Conservation (phyloP, 805 yeast genomes). For the Metschnikowia noctiluminum region DNA sequence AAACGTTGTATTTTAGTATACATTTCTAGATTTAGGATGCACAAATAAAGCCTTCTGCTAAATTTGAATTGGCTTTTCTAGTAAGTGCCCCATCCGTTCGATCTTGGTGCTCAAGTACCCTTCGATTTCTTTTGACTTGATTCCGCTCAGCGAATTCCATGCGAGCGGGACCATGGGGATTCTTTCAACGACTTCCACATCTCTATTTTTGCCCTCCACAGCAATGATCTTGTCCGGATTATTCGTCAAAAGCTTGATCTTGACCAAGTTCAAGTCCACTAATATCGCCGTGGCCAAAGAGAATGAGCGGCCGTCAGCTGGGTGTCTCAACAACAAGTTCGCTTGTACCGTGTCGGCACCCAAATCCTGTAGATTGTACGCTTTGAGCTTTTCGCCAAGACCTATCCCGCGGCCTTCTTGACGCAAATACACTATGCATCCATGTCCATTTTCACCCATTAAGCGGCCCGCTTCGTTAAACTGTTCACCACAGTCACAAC, state of each 20-base stretch:
- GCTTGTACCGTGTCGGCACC: slow-evolving; percentile 99
- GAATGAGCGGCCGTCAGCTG: slow-evolving; percentile 96
- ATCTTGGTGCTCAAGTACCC: slow-evolving; percentile 92
- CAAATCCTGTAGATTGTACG: slow-evolving; percentile 92
- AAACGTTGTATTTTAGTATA: no score
- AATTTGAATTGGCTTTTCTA: slow-evolving; percentile 45
- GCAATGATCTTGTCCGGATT: slow-evolving; percentile 96
- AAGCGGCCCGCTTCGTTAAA: slow-evolving; percentile 95
- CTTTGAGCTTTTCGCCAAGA: slow-evolving; percentile 94
- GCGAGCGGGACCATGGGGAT: slow-evolving; percentile 97
- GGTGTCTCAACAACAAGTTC: slow-evolving; percentile 85
- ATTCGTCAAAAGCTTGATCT: slow-evolving; percentile 80
- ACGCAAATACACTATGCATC: slow-evolving; percentile 91
- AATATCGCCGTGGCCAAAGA: slow-evolving; percentile 91
- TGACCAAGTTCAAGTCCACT: slow-evolving; percentile 69
- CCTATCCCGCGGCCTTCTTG: slow-evolving; percentile 99
- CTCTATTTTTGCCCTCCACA: slow-evolving; percentile 80
- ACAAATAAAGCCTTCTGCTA: no score
- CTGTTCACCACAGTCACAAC: slow-evolving; percentile 99
- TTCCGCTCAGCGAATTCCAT: slow-evolving; percentile 68
- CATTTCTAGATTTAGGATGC: no score
- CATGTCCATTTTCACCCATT: slow-evolving; percentile 84
- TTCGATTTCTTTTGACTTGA: slow-evolving; percentile 81
- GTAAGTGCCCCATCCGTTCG: slow-evolving; percentile 94
- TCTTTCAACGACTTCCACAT: slow-evolving; percentile 76